These are phyloP conservation scores for Tillandsia leiboldiana DNA, from an alignment of 176 grass and related monocot species.

Conservation along the genomic window DNA sequence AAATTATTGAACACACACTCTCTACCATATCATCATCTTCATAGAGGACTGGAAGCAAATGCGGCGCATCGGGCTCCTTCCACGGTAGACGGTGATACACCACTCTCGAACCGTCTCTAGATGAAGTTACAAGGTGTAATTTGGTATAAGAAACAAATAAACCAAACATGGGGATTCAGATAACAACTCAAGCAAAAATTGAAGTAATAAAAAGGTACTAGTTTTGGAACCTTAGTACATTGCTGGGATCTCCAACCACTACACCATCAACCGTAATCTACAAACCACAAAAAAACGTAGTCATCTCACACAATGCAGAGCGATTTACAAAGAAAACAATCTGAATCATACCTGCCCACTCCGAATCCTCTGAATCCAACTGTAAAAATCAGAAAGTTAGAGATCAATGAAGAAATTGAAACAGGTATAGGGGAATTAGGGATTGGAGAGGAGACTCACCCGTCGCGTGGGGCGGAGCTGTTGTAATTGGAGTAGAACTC, in stretches of 20 bases:
- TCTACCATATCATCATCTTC: conserved; percentile 92
- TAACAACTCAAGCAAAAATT: not conserved
- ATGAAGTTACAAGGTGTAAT: conserved; percentile 13
- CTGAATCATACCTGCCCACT: conserved; percentile 54
- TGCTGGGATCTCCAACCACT: conserved; percentile 49
- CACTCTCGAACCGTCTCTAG: conserved; percentile 56
- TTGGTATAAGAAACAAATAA: not conserved
- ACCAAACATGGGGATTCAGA: not conserved
- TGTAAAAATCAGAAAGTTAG: conserved; percentile 25
- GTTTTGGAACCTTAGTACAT: conserved; percentile 31
- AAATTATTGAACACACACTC: not conserved
- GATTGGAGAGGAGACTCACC: conserved; percentile 26
- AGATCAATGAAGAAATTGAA: conserved; percentile 4
- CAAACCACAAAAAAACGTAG: conserved; percentile 13
- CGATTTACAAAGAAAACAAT: not conserved
- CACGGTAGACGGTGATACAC: conserved; percentile 71
- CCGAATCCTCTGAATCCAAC: conserved; percentile 81
- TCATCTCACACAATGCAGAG: not conserved
- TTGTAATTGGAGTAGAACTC: conserved; percentile 78
- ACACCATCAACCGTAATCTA: conserved; percentile 60
- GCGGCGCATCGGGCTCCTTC: conserved; percentile 63
- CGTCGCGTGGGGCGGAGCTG: conserved; percentile 62
- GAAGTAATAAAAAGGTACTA: not conserved
- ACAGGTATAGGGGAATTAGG: not conserved
- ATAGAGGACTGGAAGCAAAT: conserved; percentile 70